Percentiles rank a stretch among this genome's conserved stretches.
Conservation (phyloP, 495 filamentous ascomycete genomes). For the Xylaria venustula region DNA sequence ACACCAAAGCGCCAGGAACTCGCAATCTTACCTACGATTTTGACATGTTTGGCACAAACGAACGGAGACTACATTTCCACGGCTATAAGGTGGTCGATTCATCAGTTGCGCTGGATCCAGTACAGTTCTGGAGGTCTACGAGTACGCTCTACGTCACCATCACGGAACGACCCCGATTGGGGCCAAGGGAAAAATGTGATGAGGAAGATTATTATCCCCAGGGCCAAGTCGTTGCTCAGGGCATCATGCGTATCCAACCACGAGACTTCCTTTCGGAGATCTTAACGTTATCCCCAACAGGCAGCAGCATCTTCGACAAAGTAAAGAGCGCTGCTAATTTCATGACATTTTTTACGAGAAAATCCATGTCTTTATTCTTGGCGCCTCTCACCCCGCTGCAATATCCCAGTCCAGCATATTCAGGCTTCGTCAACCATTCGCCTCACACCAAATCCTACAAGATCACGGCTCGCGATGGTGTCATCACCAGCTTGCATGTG, state of each 20-base stretch:
- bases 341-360: slow-evolving; percentile 55
- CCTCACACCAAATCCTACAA: slow-evolving; percentile 35
- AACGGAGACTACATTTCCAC: slow-evolving; percentile 52
- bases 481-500: slow-evolving; percentile 51
- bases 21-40: slow-evolving; percentile 62
- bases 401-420: slow-evolving; percentile 48
- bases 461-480: slow-evolving; percentile 49
- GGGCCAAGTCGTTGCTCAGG: slow-evolving; percentile 51
- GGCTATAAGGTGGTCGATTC: slow-evolving; percentile 64
- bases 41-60: slow-evolving; percentile 54
- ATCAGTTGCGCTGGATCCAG: slow-evolving; percentile 51
- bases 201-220: slow-evolving; percentile 37
- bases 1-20: slow-evolving; percentile 53
- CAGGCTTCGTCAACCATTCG: slow-evolving; percentile 51
- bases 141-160: slow-evolving; percentile 61
- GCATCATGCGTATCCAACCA: slow-evolving; percentile 58
- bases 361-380: slow-evolving; percentile 55
- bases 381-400: slow-evolving; percentile 54
- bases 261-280: slow-evolving; percentile 58
- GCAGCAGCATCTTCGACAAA: slow-evolving; percentile 43
- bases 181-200: slow-evolving; percentile 27
- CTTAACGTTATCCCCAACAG: slow-evolving; percentile 51
- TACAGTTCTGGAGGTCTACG: slow-evolving; percentile 60
- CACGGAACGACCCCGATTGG: slow-evolving; percentile 31
- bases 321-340: slow-evolving; percentile 47